Evolutionary conservation across 208 protist genomes (phyloP).

Genomic region (Crithidia sp.): DNA sequence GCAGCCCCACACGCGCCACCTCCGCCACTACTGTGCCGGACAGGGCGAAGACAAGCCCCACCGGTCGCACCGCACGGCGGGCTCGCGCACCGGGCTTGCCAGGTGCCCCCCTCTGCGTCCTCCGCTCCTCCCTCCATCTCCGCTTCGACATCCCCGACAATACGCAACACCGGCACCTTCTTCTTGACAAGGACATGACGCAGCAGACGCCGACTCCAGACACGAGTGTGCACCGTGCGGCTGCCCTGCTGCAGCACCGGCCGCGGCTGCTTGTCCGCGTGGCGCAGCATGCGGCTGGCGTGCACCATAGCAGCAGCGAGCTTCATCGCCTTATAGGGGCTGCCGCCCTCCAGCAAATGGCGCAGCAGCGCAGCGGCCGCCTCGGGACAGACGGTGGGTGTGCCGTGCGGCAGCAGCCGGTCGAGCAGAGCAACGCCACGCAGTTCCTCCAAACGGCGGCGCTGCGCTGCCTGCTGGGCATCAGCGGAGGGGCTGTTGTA

Average conservation of each 20-base stretch:
- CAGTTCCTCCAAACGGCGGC: constrained; percentile 17
- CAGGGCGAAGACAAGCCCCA: constrained; percentile 42
- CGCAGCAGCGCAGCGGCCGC: constrained; percentile 48
- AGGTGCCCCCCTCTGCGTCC: neutral
- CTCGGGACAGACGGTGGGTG: constrained; percentile 40
- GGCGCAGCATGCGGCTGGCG: constrained; percentile 52
- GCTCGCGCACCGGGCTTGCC: constrained; percentile 5
- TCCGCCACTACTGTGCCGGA: constrained; percentile 40
- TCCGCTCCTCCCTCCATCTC: neutral
- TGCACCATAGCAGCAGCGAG: constrained; percentile 53
- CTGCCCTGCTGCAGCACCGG: constrained; percentile 40
- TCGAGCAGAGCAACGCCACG: constrained; percentile 40
- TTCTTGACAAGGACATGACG: constrained; percentile 46
- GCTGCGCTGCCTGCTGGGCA: neutral
- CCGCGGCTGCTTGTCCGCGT: constrained; percentile 46
- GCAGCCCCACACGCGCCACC: constrained; percentile 45
- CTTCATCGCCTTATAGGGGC: constrained; percentile 54
- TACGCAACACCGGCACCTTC: constrained; percentile 49
- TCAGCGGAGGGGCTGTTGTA: constrained; percentile 17
- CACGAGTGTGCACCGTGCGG: constrained; percentile 52
- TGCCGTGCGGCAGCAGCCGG: constrained; percentile 51
- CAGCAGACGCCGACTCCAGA: constrained; percentile 35
- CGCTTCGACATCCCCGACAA: constrained; percentile 30
- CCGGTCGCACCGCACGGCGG: constrained; percentile 25
- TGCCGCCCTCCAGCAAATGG: constrained; percentile 42